Conservation (phyloP, 768 basidiomycete genomes). For the Boletus bicolor region DNA sequence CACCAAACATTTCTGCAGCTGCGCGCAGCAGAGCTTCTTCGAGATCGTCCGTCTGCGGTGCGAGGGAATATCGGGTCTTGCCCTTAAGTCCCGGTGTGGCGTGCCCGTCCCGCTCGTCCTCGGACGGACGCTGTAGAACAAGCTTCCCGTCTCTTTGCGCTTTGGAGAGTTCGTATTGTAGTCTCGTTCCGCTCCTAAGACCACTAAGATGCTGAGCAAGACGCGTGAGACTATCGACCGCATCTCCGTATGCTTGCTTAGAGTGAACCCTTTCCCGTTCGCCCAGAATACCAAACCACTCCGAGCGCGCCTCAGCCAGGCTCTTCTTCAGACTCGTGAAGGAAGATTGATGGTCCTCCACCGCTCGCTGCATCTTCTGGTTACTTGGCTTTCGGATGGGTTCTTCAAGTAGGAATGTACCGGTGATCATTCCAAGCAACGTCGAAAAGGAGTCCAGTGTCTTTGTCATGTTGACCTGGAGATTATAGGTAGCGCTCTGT, state of each 20-base stretch:
- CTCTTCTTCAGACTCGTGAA: conserved; percentile 89
- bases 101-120: conserved; percentile 14
- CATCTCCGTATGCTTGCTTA: conserved; percentile 74
- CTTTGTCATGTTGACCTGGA: conserved; percentile 82
- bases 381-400: conserved; percentile 53
- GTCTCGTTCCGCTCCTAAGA: conserved; percentile 73
- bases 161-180: conserved; percentile 80
- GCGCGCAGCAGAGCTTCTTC: conserved; percentile 38
- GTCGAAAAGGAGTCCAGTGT: conserved; percentile 88
- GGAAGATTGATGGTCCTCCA: conserved; percentile 80
- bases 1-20: conserved; percentile 73
- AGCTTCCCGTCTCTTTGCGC: conserved; percentile 50
- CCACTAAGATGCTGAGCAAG: conserved; percentile 94
- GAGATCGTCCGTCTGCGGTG: conserved; percentile 43
- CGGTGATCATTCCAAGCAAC: conserved; percentile 75
- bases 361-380: conserved; percentile 71
- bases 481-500: conserved; percentile 74
- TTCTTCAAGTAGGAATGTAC: conserved; percentile 81
- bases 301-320: conserved; percentile 82
- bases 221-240: conserved; percentile 80
- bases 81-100: conserved; percentile 19
- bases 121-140: conserved; percentile 25
- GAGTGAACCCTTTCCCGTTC: conserved; percentile 27
- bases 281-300: conserved; percentile 50
- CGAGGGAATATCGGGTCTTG: conserved; percentile 28